Evolutionary conservation across 257 asterid species (phyloP).

Genomic region (Nicotiana attenuata): DNA sequence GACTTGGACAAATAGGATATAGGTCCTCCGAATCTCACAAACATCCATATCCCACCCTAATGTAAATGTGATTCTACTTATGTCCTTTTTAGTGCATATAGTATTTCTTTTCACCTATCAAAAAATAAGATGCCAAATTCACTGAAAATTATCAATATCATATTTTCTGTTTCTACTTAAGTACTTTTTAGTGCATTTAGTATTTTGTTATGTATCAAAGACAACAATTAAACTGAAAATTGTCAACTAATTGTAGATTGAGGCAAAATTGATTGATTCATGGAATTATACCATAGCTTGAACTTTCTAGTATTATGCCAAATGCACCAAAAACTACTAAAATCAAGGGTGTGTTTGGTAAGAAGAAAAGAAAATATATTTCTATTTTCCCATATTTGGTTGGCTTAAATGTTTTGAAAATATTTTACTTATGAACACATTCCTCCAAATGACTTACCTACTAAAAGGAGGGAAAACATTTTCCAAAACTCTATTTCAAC

Average conservation of each 20-base stretch:
- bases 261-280: neutral
- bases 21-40: neutral
- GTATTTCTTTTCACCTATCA: neutral
- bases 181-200: neutral
- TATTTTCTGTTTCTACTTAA: neutral
- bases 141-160: neutral
- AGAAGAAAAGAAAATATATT: no score
- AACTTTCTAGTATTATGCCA: neutral
- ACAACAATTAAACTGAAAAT: neutral
- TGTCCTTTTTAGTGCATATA: neutral
- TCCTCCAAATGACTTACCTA: no score
- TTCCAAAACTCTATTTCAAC: no score
- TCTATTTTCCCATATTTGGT: no score
- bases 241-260: neutral
- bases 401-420: no score
- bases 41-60: neutral
- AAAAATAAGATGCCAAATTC: neutral
- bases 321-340: neutral
- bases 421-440: no score
- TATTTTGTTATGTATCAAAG: neutral
- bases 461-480: no score
- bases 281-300: neutral
- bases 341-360: no score
- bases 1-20: neutral
- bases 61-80: neutral